phyloP scores from a whole-genome alignment of 345 rosid genomes.

The Populus euphratica region DNA sequence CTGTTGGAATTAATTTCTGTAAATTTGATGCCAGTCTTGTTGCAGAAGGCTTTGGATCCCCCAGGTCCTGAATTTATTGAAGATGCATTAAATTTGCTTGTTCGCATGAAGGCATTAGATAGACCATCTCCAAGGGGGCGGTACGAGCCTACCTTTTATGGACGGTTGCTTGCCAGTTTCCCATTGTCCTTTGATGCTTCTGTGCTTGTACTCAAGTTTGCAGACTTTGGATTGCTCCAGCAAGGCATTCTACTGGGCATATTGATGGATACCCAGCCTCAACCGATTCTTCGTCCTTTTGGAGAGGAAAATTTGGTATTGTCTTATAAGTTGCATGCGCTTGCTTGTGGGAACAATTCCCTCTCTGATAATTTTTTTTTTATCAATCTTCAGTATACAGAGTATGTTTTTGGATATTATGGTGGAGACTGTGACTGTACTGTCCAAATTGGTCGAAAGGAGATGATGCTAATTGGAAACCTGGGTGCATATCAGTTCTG shows the following conservation, averaged over 20 bases:
- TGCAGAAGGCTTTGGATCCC: slow-evolving; percentile 87
- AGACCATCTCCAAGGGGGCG: slow-evolving; percentile 57
- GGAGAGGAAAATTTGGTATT: slow-evolving; percentile 72
- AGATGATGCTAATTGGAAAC: slow-evolving; percentile 59
- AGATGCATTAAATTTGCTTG: slow-evolving; percentile 68
- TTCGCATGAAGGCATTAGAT: slow-evolving; percentile 51
- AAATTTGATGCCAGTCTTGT: slow-evolving; percentile 49
- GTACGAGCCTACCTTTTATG: slow-evolving; percentile 85
- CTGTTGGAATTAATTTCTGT: slow-evolving; percentile 4
- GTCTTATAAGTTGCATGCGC: slow-evolving; percentile 15
- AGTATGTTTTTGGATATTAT: slow-evolving; percentile 47
- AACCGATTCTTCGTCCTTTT: slow-evolving; percentile 75
- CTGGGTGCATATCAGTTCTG: slow-evolving; percentile 81
- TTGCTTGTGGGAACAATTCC: slow-evolving; percentile 10
- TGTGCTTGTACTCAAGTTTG: slow-evolving; percentile 72
- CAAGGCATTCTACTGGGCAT: slow-evolving; percentile 86
- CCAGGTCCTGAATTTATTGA: slow-evolving; percentile 69
- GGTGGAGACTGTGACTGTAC: slow-evolving; percentile 39
- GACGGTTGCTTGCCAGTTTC: slow-evolving; percentile 80
- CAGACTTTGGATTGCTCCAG: slow-evolving; percentile 69
- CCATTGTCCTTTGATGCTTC: slow-evolving; percentile 80
- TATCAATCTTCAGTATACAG: slow-evolving; percentile 52
- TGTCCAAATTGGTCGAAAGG: slow-evolving; percentile 55
- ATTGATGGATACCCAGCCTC: slow-evolving; percentile 80
- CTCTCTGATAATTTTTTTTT: neutral